Evolutionary conservation across 75 land plant genomes (phyloP), one percentile per base, ranked within the genome.

Genomic region (Sequoiadendron giganteum): DNA sequence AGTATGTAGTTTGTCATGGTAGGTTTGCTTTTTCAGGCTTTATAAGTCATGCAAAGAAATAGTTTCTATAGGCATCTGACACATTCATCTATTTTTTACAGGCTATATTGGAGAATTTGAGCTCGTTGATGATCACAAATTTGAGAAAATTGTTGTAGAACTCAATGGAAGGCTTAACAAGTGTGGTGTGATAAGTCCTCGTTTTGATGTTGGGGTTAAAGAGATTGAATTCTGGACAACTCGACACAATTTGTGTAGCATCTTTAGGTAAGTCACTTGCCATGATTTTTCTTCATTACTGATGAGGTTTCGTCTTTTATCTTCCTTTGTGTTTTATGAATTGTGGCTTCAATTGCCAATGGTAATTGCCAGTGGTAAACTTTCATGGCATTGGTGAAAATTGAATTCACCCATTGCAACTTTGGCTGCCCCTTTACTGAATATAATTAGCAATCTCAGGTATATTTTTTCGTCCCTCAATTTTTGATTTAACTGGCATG

Each of bases 41-140:
- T 40, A 40, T 43, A 79, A 34, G 45, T 40, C n/a, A 1, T 65
- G 9, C 47, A 39, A n/a, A 82, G 30, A 82, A 82, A n/a, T 32
- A 82, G 28, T 28, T 42, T 11, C 28, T 82, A 10, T 11, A 47
- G 15, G 54, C 32, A 82, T 47, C 11, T 82, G 84, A 82, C 84
- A 25, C 15, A n/a, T 47, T 49, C 21, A 49, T 65, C 30, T 80
- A 18, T 9, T 18, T 86, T 72, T 25, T 30, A 32, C 52, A 94
- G 94, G 95, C 42, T 94, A 94, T 84, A 94, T 94, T 92, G 95
- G 95, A 18, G 95, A 94, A 89, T 94, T 94, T 86, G 95, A 94
- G 88, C n/a, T 87, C 45, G 95, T 94, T 13, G 95, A 94, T 86
- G 95, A 94, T 42, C 95, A 94, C 72, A 87, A 95, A 83, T 75